phyloP scores from a whole-genome alignment of 2,329 filamentous ascomycete genomes.

The Pseudopithomyces chartarum region DNA sequence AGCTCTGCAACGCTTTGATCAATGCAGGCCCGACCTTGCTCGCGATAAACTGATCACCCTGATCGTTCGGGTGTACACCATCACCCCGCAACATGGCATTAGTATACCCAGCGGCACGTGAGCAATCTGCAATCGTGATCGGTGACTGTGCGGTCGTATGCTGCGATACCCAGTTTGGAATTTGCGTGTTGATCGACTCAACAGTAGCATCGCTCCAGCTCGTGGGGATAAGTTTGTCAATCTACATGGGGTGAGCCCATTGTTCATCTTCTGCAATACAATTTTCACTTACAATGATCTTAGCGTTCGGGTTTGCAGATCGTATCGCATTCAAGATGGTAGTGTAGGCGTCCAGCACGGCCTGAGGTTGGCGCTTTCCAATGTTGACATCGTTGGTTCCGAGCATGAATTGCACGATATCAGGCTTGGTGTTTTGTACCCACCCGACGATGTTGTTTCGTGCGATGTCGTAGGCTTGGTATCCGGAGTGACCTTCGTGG shows the following conservation, averaged over 20 bases:
- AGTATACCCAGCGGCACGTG: not conserved
- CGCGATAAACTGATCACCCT: slow-evolving; percentile 3
- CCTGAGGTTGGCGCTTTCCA: not conserved
- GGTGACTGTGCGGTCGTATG: not conserved
- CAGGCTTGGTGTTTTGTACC: slow-evolving; percentile 3
- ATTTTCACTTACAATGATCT: not conserved
- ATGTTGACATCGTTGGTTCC: slow-evolving; percentile 6
- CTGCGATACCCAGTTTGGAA: not conserved
- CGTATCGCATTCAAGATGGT: not conserved
- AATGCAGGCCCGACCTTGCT: not conserved
- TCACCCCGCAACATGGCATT: slow-evolving; percentile 1
- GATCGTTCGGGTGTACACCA: not conserved
- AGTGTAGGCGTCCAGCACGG: not conserved
- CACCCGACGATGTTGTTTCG: slow-evolving; percentile 3
- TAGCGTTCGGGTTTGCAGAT: not conserved
- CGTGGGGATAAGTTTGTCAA: slow-evolving; percentile 2
- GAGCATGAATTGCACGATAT: slow-evolving; percentile 7
- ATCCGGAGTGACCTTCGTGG: slow-evolving; percentile 3
- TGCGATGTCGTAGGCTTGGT: not conserved
- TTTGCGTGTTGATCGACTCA: not conserved
- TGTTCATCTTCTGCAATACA: not conserved
- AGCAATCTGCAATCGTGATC: slow-evolving; percentile 3
- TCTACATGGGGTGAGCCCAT: not conserved
- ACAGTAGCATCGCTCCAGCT: slow-evolving; percentile 1
- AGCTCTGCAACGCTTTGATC: not conserved